Evolutionary conservation across 83 land plant genomes (phyloP), one percentile per base, ranked within the genome.

Genomic region (Thuja plicata): DNA sequence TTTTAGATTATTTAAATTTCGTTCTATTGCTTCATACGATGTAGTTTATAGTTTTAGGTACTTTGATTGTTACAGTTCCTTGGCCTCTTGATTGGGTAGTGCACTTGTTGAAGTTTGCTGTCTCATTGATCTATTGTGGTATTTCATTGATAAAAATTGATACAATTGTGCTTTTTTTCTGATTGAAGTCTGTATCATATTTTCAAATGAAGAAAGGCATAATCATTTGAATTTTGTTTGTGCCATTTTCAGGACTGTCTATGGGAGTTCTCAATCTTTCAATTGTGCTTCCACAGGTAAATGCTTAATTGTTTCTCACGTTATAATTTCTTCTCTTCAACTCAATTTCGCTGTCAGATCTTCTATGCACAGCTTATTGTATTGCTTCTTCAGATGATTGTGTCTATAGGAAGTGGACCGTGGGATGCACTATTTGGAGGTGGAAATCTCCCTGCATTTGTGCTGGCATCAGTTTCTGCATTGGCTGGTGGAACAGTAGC

Each of bases 341-440:
- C 37, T 50, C 88, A 57, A 41, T 9, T 54, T 79, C 40, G 1
- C 73, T 71, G 35, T 46, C 60, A 60, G 6, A 48, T 54, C 38
- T 62, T 54, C 38, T 48, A 55, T 37, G 34, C 45, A 32, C 15
- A 15, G 50, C 66, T 43, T 43, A 77, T 86, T 91, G 43, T 88
- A 71, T 15, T 89, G 80, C 27, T 40, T 35, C 40, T 45, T 80
- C 91, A 96, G 98, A 89, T 96, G 13, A 73, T 97, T 48, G 95
- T 97, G 40, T 97, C 99, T 8, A n/a, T 97, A 45, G 99, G 99
- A 46, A 94, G 95, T 92, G 99, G 99, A 86, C 99, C 99, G 17
- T 97, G 93, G 95, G 97, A 97, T 90, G 93, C 91, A 70, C 93
- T 96, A 50, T 93, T 96, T 88, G 99, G 97, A 73, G 99, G 99